Evolutionary conservation across 2,329 filamentous ascomycete genomes (phyloP), one percentile per base, ranked within the genome.

Genomic region (Zymoseptoria brevis): DNA sequence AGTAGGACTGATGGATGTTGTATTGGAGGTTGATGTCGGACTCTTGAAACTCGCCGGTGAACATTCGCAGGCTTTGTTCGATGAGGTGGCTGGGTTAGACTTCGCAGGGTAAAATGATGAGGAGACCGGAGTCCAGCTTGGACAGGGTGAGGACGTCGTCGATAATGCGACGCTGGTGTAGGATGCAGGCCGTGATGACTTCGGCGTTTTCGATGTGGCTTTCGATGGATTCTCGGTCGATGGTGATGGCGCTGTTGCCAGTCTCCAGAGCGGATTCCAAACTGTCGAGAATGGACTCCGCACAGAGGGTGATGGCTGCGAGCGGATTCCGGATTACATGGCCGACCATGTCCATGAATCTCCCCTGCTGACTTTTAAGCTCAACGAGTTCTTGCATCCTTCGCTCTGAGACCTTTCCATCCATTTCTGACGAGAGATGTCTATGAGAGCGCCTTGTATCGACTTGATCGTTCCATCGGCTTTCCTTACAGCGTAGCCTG

Each of bases 91-190:
- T 53, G 6, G 74, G 73, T 30, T 72, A 68, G 3, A 72, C 69
- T 11, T 71, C 67, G 48, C 67, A 70, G 0, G 75, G 74, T 3
- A 71, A 74, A 26, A 77, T 73, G 1, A 72, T 71, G 1, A 72
- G 61, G 35, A 72, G 57, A 19, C 66, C 63, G 1, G 67, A 67
- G 41, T 71, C 70, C 4, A 72, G 66, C 41, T 71, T 79, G 13
- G 72, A 75, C 7, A 79, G 64, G 1, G 75, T 78, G n/a, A 79
- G 65, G 1, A 79, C 73, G 60, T 79, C 77, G 58, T 79, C 77
- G 4, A 79, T 76, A 35, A 79, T 79, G 13, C 75, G 69, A 59
- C 70, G 69, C 54, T 71, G 69, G 54, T 72, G 69, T 45, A 65
- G 60, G 1, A 68, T 68, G 41, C 70, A 72, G n/a, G 66, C 60